A percentile compares a stretch with the other conserved stretches of the same genome.
Conservation (phyloP, 257 asterid genomes). For the Lantana camara region DNA sequence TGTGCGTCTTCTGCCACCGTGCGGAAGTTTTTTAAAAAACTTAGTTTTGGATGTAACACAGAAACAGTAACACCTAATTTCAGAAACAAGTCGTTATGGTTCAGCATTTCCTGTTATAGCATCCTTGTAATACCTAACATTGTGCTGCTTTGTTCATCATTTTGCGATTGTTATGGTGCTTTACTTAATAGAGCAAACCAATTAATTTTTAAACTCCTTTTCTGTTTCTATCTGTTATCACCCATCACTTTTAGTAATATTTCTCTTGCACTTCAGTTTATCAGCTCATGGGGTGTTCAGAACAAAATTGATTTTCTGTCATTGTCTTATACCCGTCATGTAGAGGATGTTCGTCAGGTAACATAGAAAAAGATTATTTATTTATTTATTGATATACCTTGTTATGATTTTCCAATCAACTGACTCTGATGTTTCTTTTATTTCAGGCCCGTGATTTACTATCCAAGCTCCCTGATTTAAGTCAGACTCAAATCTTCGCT, state of each 20-base stretch:
- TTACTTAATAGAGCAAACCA: constrained; percentile 2
- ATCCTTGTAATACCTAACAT: background rate
- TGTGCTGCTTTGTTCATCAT: background rate
- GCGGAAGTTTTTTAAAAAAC: background rate
- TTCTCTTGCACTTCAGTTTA: constrained; percentile 52
- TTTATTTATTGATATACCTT: background rate
- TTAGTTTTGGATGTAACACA: background rate
- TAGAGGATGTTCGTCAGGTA: constrained; percentile 95
- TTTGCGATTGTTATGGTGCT: background rate
- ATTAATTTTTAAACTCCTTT: background rate
- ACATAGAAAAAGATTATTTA: constrained; percentile 6
- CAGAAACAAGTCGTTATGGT: no score
- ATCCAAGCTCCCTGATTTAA: constrained; percentile 77
- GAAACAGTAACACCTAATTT: constrained; percentile 14
- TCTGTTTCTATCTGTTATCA: background rate
- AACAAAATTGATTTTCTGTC: no score
- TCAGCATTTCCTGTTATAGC: constrained; percentile 6
- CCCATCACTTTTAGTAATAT: constrained; percentile 12
- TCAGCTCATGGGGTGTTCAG: constrained; percentile 91
- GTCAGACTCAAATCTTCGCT: constrained; percentile 88
- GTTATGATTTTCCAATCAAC: constrained; percentile 2
- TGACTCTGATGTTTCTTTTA: constrained; percentile 18
- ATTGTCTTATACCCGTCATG: constrained; percentile 89
- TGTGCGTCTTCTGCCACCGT: constrained; percentile 8
- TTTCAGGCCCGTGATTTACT: constrained; percentile 71